Evolutionary conservation across 2,329 filamentous ascomycete genomes (phyloP).

Genomic region (Aspergillus alliaceus): DNA sequence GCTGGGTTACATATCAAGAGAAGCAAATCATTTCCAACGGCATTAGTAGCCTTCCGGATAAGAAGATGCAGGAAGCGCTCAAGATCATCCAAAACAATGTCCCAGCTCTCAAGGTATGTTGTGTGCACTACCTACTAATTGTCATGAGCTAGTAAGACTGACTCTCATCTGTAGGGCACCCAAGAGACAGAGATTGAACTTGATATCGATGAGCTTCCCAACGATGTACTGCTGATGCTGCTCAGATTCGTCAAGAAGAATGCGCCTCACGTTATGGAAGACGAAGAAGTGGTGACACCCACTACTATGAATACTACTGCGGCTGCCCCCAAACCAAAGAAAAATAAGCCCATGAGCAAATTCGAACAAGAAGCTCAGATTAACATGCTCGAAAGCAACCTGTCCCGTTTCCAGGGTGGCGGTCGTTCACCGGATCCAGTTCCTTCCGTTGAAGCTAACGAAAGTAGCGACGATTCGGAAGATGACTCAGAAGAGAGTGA

Average conservation of each 20-base stretch:
- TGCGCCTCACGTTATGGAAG: constrained; percentile 42
- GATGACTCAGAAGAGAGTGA: constrained; percentile 52
- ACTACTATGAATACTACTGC: constrained; percentile 29
- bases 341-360: constrained; percentile 55
- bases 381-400: constrained; percentile 47
- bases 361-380: constrained; percentile 52
- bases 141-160: background rate
- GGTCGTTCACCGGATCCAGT: constrained; percentile 44
- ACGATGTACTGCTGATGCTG: constrained; percentile 46
- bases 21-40: constrained; percentile 89
- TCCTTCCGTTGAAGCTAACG: constrained; percentile 44
- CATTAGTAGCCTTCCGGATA: constrained; percentile 76
- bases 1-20: constrained; percentile 71
- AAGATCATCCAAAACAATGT: constrained; percentile 86
- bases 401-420: constrained; percentile 47
- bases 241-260: constrained; percentile 51
- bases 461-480: constrained; percentile 48
- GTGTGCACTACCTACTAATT: background rate
- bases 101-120: constrained; percentile 64
- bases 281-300: constrained; percentile 42
- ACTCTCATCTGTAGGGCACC: constrained; percentile 33
- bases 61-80: constrained; percentile 77
- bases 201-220: constrained; percentile 51
- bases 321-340: constrained; percentile 48
- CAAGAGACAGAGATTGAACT: constrained; percentile 50